phyloP scores from a whole-genome alignment of 371 early-diverging fungal genomes.

The Apophysomyces ossiformis region DNA sequence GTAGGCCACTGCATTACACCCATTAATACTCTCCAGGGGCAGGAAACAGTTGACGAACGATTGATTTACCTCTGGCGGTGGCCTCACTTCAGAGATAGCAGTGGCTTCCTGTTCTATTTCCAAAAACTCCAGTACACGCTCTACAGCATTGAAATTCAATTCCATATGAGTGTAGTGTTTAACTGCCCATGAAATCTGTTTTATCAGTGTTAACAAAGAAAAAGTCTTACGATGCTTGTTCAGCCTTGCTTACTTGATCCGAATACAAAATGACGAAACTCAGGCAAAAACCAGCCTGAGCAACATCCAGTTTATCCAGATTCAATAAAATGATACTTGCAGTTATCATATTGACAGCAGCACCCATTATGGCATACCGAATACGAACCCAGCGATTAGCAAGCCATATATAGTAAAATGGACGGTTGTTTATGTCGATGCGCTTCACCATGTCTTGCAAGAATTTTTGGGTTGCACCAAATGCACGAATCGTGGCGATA shows the following conservation, averaged over 20 bases:
- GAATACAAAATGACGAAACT: conserved; percentile 72
- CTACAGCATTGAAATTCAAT: conserved; percentile 13
- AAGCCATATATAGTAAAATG: conserved; percentile 72
- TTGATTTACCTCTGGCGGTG: conserved; percentile 8
- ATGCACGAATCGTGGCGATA: conserved; percentile 77
- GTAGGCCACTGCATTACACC: conserved; percentile 59
- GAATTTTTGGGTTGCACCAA: conserved; percentile 61
- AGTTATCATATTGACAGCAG: conserved; percentile 61
- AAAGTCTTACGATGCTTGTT: neutral
- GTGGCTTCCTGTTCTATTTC: conserved; percentile 12
- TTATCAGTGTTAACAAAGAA: neutral
- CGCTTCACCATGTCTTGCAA: conserved; percentile 48
- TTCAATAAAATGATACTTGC: conserved; percentile 50
- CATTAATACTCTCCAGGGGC: conserved; percentile 55
- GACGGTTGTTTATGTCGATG: conserved; percentile 64
- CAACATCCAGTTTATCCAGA: conserved; percentile 55
- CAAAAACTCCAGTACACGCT: conserved; percentile 13
- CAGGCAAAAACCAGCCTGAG: conserved; percentile 75
- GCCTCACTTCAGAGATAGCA: neutral
- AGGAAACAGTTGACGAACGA: neutral
- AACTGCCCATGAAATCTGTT: conserved; percentile 66
- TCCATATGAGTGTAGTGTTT: conserved; percentile 39
- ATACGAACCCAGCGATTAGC: conserved; percentile 82
- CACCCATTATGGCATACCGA: conserved; percentile 67
- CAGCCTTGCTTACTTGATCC: conserved; percentile 23